Base-by-base conservation (phyloP, 495 filamentous ascomycete species). In the Penicillium pulvis region DNA sequence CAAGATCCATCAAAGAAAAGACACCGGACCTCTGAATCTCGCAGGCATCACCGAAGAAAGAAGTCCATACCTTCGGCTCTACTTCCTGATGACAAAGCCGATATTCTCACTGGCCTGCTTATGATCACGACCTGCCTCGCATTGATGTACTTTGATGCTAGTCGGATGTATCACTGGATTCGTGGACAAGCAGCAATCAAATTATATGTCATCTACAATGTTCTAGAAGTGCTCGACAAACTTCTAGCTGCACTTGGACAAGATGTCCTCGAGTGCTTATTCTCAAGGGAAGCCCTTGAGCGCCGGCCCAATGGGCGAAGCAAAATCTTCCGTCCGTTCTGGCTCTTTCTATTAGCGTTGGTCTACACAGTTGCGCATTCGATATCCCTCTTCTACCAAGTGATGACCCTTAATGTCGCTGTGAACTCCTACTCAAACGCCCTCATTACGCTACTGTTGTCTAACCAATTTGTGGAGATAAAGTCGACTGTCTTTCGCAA, bases 371-470 rank as follows among this genome's bases (percentile, higher is more conserved):
- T 94, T 31, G 69, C 89, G 5, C 94, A 98, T 74, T 85, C 93
- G 0, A 88, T 90, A 0, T 86, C 89, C 2, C 77, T 98, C 0
- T 98, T 98, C 73, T 97, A 95, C 73, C 93, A 98, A 14, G 95
- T 97, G 41, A 94, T 98, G 68, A 94, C 94, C 0, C 82, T 98
- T 53, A 98, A 98, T 65, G 95, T 98, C 9, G 94, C 94, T 7
- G 93, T 99, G 59, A 99, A 99, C 72, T 97, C 93, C 0, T 99
- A 98, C 71, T 97, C 92, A 10, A 99, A 99, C 63, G 93, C 94
- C 0, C 78, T 99, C 6, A 78, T 98, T 42, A 97, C 93, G 0
- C 85, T 99, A 0, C 77, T 98, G 1, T 79, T 98, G 63, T 95
- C 90, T 0, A 97, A 96, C 65, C 93, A 97, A 69, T 98, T 98